phyloP scores from a whole-genome alignment of 2,329 filamentous ascomycete genomes.

The Dactylella cylindrospora region DNA sequence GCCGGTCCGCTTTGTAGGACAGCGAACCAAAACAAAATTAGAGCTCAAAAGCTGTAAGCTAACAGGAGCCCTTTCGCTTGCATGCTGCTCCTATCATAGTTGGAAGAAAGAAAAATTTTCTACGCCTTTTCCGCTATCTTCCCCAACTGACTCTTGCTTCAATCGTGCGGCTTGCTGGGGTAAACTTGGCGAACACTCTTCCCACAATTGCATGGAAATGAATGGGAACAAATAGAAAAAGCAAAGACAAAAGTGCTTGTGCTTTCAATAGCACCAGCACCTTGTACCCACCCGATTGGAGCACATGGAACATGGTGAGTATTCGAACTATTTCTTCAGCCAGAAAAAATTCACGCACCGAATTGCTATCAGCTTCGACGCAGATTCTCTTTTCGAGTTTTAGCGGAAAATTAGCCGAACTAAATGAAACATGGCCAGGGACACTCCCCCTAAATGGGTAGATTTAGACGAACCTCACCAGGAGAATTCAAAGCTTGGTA shows the following conservation, averaged over 20 bases:
- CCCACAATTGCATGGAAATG: background rate
- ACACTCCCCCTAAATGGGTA: conserved; percentile 22
- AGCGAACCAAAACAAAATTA: background rate
- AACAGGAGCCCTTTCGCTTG: conserved; percentile 5
- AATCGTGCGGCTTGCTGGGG: background rate
- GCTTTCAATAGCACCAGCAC: background rate
- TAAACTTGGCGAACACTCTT: background rate
- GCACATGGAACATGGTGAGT: background rate
- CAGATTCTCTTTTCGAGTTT: background rate
- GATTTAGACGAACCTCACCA: conserved; percentile 28
- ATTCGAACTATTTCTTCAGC: background rate
- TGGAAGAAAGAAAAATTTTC: background rate
- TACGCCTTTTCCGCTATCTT: conserved; percentile 7
- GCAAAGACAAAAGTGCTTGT: background rate
- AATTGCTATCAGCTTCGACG: background rate
- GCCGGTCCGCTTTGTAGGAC: conserved; percentile 9
- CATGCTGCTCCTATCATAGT: conserved; percentile 7
- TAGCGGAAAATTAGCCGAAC: conserved; percentile 34
- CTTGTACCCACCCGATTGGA: conserved; percentile 1
- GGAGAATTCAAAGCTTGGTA: conserved; percentile 7
- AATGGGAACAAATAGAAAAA: conserved; percentile 5
- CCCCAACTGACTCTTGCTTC: conserved; percentile 3
- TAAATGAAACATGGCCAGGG: conserved; percentile 26
- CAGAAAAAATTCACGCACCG: conserved; percentile 23
- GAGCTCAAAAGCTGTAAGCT: too few species aligned